These are phyloP conservation scores for Penicillium tannophilum DNA, from an alignment of 495 filamentous ascomycete genomes.

Conservation along the genomic window DNA sequence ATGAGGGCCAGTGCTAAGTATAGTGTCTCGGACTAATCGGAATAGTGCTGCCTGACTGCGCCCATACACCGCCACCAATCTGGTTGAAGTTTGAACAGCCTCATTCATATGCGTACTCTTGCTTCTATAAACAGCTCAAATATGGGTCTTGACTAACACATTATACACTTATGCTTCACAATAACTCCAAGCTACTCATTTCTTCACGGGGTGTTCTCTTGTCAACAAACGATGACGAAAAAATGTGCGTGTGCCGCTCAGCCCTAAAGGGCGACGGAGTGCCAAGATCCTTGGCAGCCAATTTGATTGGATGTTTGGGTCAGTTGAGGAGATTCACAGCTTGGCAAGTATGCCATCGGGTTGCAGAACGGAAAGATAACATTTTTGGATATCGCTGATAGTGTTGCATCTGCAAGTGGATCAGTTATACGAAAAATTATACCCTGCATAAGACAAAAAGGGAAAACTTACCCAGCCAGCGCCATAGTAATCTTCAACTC, in stretches of 20 bases:
- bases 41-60: constrained; percentile 30
- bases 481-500: constrained; percentile 45
- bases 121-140: neutral
- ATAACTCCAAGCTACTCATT: too few species aligned
- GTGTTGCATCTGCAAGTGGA: constrained; percentile 19
- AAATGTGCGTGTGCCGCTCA: constrained; percentile 5
- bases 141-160: neutral
- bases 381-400: constrained; percentile 25
- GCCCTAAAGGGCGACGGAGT: constrained; percentile 16
- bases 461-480: constrained; percentile 33
- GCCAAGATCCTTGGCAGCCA: constrained; percentile 28
- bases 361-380: constrained; percentile 24
- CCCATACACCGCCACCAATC: constrained; percentile 19
- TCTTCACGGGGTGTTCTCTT: neutral
- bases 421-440: neutral
- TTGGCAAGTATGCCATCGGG: constrained; percentile 25
- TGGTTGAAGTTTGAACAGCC: constrained; percentile 6
- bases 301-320: constrained; percentile 17
- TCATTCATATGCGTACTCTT: neutral
- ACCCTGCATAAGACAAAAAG: neutral
- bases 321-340: constrained; percentile 17
- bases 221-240: neutral
- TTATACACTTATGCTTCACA: too few species aligned
- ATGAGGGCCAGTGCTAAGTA: constrained; percentile 15
- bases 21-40: constrained; percentile 16